Percentiles rank a stretch among this genome's conserved stretches.
Evolutionary conservation across 2,329 filamentous ascomycete species (phyloP).

Genomic region (Teratosphaeria nubilosa): DNA sequence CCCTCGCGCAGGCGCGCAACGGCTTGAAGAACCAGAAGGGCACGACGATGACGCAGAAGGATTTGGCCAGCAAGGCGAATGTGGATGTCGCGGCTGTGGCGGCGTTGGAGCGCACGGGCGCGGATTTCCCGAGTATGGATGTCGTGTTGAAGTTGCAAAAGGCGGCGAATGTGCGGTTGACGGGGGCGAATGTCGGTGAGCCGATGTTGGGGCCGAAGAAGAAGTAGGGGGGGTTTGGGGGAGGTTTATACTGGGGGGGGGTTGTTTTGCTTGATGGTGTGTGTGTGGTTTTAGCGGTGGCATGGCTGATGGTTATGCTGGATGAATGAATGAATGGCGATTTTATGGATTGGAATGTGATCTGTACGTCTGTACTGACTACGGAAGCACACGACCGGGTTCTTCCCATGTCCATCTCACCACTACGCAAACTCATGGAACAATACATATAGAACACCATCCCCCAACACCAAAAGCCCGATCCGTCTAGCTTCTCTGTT

Average conservation of each 20-base stretch:
- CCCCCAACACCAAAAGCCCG: too few species aligned
- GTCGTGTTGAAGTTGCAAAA: constrained; percentile 77
- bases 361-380: too few species aligned
- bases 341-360: too few species aligned
- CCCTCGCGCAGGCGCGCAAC: constrained; percentile 69
- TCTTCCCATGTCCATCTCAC: too few species aligned
- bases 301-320: too few species aligned
- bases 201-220: constrained; percentile 72
- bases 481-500: too few species aligned
- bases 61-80: constrained; percentile 78
- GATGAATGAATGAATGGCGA: too few species aligned
- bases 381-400: too few species aligned
- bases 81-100: constrained; percentile 69
- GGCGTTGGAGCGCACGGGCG: constrained; percentile 73
- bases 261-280: not conserved
- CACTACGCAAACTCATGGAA: too few species aligned
- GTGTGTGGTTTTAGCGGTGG: not conserved
- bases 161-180: constrained; percentile 30
- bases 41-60: constrained; percentile 75
- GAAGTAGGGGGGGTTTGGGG: constrained; percentile 11
- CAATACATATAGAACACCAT: not conserved
- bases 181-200: constrained; percentile 53
- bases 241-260: not conserved
- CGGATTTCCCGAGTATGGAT: constrained; percentile 73
- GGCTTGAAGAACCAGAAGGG: constrained; percentile 70